A percentile compares a stretch with the other conserved stretches of the same genome.
Conservation (phyloP, 768 basidiomycete genomes). For the Dioszegia crocea region DNA sequence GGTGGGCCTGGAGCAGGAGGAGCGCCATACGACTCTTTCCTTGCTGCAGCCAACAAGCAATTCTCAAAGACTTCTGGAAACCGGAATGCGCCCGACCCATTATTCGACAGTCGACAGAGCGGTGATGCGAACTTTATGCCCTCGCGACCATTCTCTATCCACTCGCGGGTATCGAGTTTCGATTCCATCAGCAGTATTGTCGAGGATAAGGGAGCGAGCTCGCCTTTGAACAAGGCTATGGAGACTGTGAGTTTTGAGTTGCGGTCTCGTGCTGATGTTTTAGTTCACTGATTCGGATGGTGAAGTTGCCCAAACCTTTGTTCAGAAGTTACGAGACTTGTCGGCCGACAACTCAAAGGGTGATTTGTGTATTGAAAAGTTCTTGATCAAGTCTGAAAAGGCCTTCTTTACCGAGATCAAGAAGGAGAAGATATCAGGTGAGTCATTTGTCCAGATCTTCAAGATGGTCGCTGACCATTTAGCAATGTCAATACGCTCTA, state of each 20-base stretch:
- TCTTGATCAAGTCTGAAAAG: constrained; percentile 83
- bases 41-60: constrained; percentile 76
- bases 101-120: constrained; percentile 58
- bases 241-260: constrained; percentile 60
- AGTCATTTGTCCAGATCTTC: constrained; percentile 6
- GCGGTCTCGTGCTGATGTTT: background rate
- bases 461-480: background rate
- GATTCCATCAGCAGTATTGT: constrained; percentile 88
- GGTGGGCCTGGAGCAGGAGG: constrained; percentile 7
- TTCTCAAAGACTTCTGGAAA: constrained; percentile 75
- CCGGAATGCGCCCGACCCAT: constrained; percentile 70
- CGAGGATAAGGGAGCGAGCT: constrained; percentile 76
- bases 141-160: constrained; percentile 68
- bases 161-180: constrained; percentile 76
- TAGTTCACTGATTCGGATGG: constrained; percentile 93
- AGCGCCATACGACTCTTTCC: constrained; percentile 64
- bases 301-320: constrained; percentile 82
- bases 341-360: constrained; percentile 82
- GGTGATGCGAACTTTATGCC: constrained; percentile 54
- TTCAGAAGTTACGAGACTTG: constrained; percentile 72
- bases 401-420: constrained; percentile 86
- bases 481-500: constrained; percentile 32
- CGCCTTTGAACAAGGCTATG: constrained; percentile 89
- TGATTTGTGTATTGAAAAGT: constrained; percentile 88
- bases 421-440: constrained; percentile 68